Base-by-base conservation (phyloP, 2,329 filamentous ascomycete genomes). In the Plenodomus tracheiphilus region DNA sequence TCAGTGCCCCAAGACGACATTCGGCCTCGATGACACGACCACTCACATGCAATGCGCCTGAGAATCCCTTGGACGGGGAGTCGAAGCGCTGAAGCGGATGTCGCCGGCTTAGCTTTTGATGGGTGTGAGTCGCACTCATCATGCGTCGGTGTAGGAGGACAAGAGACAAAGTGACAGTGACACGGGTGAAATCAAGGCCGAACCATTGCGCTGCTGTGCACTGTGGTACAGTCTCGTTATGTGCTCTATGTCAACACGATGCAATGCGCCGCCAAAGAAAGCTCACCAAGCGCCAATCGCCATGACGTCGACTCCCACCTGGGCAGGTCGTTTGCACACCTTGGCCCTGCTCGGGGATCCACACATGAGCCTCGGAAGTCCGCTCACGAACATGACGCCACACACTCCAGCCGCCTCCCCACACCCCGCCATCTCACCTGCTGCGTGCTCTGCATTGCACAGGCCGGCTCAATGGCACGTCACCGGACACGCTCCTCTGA, bases 71-170 rank as follows among this genome's bases (percentile, higher is more conserved):
- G 1, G 85, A 86, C 1, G 88, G 88, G 50, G 87, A 85, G 2
- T 78, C 65, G 17, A 89, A 73, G 34, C 85, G 79, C 71, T 91
- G 87, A 4, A 88, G 78, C 37, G 81, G 83, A 73, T 90, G 86
- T 39, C 64, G 69, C 41, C 65, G 62, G 45, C 70, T 61, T 42
- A 72, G 54, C 51, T 61, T 46, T 25, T 53, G 51, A 15, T 65
- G 56, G 7, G 58, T 15, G 7, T 10, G 9, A 15, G 4, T 4
- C 4, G 28, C 15, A 15, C 28, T 32, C 28, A 32, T 32, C 4
- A 15, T 15, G 28, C 7, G 28, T 32, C 4, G 10, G 10, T 25
- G 5, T 25, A 10, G 10, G 6, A 25, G 10, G 22, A 10, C 22
- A 25, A 25, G 10, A 10, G 22, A 25, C 22, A 25, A 25, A 10